A percentile compares a stretch with the other conserved stretches of the same genome.
phyloP scores from a whole-genome alignment of 768 basidiomycete species.

The Auricularia sp. region DNA sequence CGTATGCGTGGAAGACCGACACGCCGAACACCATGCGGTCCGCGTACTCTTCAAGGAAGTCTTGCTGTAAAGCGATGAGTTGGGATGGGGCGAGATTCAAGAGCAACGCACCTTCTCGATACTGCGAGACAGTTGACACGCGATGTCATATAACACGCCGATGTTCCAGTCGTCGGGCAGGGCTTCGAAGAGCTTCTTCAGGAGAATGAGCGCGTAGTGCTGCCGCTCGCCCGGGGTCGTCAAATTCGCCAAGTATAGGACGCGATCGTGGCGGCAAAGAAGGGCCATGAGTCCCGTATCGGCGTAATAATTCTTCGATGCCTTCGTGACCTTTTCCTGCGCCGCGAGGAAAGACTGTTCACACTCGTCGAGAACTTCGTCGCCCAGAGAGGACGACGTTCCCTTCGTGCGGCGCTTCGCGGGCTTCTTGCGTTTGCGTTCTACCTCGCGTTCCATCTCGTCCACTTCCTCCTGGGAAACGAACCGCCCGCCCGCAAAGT shows the following conservation, averaged over 20 bases:
- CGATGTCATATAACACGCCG: neutral
- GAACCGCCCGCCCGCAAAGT: neutral
- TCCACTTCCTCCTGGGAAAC: neutral
- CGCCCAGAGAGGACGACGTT: neutral
- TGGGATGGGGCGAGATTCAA: no score
- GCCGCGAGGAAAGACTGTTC: constrained; percentile 13
- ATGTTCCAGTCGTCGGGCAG: constrained; percentile 23
- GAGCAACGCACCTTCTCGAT: no score
- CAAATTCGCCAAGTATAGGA: constrained; percentile 29
- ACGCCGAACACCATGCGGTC: neutral
- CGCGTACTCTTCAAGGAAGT: no score
- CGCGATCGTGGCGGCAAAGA: constrained; percentile 12
- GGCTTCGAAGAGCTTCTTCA: constrained; percentile 20
- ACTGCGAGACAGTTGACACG: no score
- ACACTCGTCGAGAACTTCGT: constrained; percentile 24
- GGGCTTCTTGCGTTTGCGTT: neutral
- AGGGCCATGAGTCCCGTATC: constrained; percentile 14
- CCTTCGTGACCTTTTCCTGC: constrained; percentile 13
- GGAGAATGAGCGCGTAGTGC: constrained; percentile 27
- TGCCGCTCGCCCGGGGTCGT: constrained; percentile 13
- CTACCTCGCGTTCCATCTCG: neutral
- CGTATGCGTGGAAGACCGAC: constrained; percentile 5
- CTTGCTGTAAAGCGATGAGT: no score
- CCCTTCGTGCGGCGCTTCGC: neutral
- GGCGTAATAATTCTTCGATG: constrained; percentile 5